Percentiles rank a stretch among this genome's conserved stretches.
These are phyloP conservation scores for Helianthus annuus DNA, from an alignment of 129 eudicot species.

Conservation along the genomic window DNA sequence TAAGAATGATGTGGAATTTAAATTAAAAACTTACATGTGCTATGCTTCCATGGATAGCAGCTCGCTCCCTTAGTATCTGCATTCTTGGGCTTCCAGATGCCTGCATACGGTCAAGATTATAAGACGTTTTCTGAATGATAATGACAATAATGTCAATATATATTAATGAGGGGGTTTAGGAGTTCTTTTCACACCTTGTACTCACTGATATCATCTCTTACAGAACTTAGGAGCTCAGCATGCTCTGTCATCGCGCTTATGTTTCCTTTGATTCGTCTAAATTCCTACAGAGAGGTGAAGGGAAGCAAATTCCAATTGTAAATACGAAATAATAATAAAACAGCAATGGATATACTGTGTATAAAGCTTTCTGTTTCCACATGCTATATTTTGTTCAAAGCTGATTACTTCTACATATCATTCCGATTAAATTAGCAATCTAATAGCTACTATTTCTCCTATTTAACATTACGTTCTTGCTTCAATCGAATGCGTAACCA, in stretches of 20 bases:
- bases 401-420: background rate
- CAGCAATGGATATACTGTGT: background rate
- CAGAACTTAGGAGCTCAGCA: constrained; percentile 95
- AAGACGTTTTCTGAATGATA: constrained; percentile 12
- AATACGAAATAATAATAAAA: background rate
- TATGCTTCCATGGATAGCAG: constrained; percentile 91
- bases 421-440: background rate
- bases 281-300: constrained; percentile 51
- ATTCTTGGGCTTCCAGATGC: constrained; percentile 87
- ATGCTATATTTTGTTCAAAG: background rate
- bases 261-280: constrained; percentile 87
- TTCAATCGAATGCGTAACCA: background rate
- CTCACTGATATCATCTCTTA: constrained; percentile 94
- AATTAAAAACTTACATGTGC: constrained; percentile 63
- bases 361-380: constrained; percentile 4
- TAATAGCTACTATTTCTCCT: background rate
- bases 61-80: constrained; percentile 92
- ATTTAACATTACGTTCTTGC: background rate
- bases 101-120: constrained; percentile 42
- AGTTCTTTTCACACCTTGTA: constrained; percentile 59
- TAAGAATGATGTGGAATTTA: background rate
- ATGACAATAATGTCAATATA: background rate
- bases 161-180: background rate
- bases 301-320: background rate
- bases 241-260: constrained; percentile 92